These are phyloP conservation scores for Candida pseudoviswanathii DNA, from an alignment of 1,139 yeast species.

Conservation along the genomic window DNA sequence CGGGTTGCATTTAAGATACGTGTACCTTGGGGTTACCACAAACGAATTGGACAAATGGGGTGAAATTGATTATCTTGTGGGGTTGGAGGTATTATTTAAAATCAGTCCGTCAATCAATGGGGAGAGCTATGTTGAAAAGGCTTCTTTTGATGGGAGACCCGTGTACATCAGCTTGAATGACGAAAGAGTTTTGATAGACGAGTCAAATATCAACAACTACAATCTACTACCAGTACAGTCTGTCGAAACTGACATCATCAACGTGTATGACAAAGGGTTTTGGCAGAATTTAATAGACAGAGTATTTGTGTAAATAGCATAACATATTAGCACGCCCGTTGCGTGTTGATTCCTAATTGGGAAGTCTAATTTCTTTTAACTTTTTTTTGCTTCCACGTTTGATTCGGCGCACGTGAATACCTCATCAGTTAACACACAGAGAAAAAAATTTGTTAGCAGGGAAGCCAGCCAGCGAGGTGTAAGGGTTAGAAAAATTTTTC, in stretches of 20 bases:
- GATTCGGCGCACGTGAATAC: conserved; percentile 10
- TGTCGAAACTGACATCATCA: conserved; percentile 51
- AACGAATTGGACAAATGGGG: conserved; percentile 89
- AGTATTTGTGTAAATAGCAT: conserved; percentile 1
- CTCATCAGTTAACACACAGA: conserved; percentile 5
- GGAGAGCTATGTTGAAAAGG: conserved; percentile 20
- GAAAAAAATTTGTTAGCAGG: conserved; percentile 4
- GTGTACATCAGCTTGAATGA: conserved; percentile 34
- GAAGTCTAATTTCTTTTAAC: conserved; percentile 11
- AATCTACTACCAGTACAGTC: conserved; percentile 31
- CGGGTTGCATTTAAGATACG: conserved; percentile 59
- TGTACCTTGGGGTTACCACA: conserved; percentile 86
- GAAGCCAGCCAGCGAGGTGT: not conserved
- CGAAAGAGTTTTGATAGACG: conserved; percentile 21
- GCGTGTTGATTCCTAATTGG: conserved; percentile 10
- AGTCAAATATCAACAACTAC: conserved; percentile 12
- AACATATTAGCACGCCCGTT: not conserved
- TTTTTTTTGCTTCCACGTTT: not conserved
- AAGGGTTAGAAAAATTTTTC: not conserved
- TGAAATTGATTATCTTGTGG: conserved; percentile 61
- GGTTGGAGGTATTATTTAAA: conserved; percentile 33
- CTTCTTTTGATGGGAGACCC: conserved; percentile 12
- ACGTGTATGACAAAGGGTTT: conserved; percentile 73
- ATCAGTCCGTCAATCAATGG: conserved; percentile 12
- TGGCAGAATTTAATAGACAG: conserved; percentile 43